Evolutionary conservation across 225 moss, liverwort and hornwort genomes (phyloP), one percentile per base, ranked within the genome.

Genomic region (Polytrichum formosum): DNA sequence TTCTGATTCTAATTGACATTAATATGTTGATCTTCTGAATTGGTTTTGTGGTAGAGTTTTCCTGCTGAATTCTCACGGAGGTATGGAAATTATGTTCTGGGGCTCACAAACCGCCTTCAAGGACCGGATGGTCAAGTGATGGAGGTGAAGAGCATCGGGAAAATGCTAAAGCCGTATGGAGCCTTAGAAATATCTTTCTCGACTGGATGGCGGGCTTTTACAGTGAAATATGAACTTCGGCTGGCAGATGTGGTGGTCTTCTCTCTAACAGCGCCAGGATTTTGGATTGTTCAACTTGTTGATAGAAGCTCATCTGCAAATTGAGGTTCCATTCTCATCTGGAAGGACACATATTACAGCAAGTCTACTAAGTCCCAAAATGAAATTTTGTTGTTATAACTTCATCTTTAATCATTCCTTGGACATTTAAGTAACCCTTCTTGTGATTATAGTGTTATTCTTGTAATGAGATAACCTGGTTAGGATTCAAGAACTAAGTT

Each of bases 161-260:
- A 71, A 26, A 0, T 61, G 28, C 6, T 9, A 7, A 20, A 21
- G 7, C 21, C 16, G 3, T 6, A 58, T 6, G 58, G 23, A 20
- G 58, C 4, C 4, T 46, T 4, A 4, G 13, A 63, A 26, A 26
- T 19, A 4, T 63, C 19, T 46, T 82, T 82, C 70, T 37, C 74
- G 8, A 18, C 10, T 20, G 81, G 81, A 5, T 78, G 81, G 74
- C 74, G 28, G n/a, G 28, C 28, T 1, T 81, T 77, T 26, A 17
- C 20, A 33, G 55, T 20, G 65, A 68, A 72, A 17, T 77, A 81
- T 29, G 18, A 29, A 17, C 4, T 74, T 23, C 31, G 2, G 6
- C 5, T 71, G 65, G 74, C 74, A 54, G 68, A 82, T 26, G 74
- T 81, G 77, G 68, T 81, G 60, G 63, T 77, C 6, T 77, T 81